Percentiles rank a stretch among this genome's conserved stretches.
phyloP scores from a whole-genome alignment of 2,329 filamentous ascomycete genomes.

The Uncinocarpus reesii region DNA sequence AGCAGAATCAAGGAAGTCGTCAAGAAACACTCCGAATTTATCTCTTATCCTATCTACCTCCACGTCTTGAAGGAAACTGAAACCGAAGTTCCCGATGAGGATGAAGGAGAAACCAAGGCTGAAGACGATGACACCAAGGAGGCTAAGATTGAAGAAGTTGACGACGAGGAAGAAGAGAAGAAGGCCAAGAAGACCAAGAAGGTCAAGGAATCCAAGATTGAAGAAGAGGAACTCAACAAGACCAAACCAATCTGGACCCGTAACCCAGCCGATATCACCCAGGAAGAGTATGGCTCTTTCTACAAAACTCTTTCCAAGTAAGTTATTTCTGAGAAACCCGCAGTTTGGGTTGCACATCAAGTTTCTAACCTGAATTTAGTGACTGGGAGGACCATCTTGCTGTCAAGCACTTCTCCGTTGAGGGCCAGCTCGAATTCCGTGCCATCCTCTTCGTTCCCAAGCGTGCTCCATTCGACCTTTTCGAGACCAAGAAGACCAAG shows the following conservation, averaged over 20 bases:
- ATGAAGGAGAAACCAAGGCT: constrained; percentile 53
- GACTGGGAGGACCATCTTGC: constrained; percentile 99
- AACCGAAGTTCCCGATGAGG: constrained; percentile 96
- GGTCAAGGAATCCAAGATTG: constrained; percentile 95
- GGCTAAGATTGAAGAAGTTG: constrained; percentile 87
- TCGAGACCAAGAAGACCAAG: constrained; percentile 99
- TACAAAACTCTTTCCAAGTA: constrained; percentile 98
- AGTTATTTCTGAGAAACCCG: constrained; percentile 11
- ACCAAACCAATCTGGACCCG: constrained; percentile 99
- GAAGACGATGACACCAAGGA: constrained; percentile 80
- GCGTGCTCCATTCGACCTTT: constrained; percentile 98
- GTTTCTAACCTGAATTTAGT: constrained; percentile 24
- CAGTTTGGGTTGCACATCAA: neutral
- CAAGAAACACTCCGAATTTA: constrained; percentile 99
- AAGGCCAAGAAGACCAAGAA: constrained; percentile 99
- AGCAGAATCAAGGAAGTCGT: constrained; percentile 99
- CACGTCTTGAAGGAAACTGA: constrained; percentile 99
- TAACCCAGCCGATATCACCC: constrained; percentile 87
- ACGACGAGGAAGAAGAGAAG: constrained; percentile 70
- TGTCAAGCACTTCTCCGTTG: constrained; percentile 99
- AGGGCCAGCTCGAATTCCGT: constrained; percentile 99
- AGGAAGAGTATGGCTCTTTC: constrained; percentile 97
- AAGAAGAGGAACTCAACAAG: constrained; percentile 99
- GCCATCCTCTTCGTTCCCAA: constrained; percentile 99
- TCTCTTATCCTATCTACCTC: constrained; percentile 99